These are phyloP conservation scores for Cutaneotrichosporon mucoides DNA, from an alignment of 1,284 basidiomycete species.

Conservation along the genomic window DNA sequence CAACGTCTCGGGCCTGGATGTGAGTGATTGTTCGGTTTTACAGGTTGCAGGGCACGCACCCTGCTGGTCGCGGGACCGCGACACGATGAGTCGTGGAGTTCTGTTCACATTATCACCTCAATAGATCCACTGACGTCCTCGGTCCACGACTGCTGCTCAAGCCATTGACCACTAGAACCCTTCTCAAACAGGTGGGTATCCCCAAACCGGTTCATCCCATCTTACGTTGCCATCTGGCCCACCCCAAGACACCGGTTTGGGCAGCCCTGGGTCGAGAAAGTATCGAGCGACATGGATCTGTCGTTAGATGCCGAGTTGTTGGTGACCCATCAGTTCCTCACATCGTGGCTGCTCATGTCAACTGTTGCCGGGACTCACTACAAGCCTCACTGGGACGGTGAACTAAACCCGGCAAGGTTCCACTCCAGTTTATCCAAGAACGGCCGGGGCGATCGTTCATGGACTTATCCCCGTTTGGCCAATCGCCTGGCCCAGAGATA, in stretches of 20 bases:
- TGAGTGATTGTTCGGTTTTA: too few species aligned
- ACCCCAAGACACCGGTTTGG: background rate
- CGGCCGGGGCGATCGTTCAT: too few species aligned
- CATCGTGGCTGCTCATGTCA: background rate
- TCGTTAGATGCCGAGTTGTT: too few species aligned
- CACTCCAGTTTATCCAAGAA: too few species aligned
- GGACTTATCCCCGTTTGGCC: too few species aligned
- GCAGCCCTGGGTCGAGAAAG: background rate
- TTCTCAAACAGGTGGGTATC: background rate
- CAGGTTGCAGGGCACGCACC: background rate
- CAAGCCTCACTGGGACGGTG: too few species aligned
- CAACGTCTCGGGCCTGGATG: background rate
- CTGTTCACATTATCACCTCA: background rate
- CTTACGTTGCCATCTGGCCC: background rate
- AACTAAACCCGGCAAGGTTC: too few species aligned
- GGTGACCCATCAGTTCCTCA: too few species aligned
- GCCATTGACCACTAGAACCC: too few species aligned
- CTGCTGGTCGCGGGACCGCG: background rate
- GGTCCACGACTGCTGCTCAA: too few species aligned
- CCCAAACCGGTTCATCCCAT: background rate
- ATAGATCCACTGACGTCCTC: too few species aligned
- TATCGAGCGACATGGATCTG: background rate
- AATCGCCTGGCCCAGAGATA: too few species aligned
- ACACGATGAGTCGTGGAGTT: background rate
- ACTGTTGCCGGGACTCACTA: background rate